Base-by-base conservation (phyloP, 2,329 filamentous ascomycete genomes). In the Xylariomycetidae sp. region DNA sequence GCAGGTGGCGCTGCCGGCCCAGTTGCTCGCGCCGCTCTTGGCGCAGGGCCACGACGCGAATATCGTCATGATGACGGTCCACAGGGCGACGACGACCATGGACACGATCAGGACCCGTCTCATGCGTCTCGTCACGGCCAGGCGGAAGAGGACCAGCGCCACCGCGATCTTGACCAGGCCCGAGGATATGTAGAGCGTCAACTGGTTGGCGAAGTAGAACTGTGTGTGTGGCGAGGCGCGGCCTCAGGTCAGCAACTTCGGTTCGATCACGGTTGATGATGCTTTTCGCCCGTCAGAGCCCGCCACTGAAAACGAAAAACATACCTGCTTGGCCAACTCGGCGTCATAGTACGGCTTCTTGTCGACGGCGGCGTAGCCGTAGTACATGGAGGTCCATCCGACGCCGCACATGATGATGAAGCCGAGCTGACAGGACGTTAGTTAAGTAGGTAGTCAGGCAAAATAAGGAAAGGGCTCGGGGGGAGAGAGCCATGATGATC, bases 81-180 rank as follows among this genome's bases (percentile, higher is more conserved):
- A 57, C 20, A 46, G 33, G 5, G 38, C 44, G 6, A 56, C 51
- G 20, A 55, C 25, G 9, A 44, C 42, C 30, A 54, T 53, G 1
- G 54, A 57, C 3, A 26, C 38, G 28, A 51, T 38, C 14, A 58
- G 37, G 4, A 48, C 20, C 33, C 41, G 34, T 4, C 50, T 50
- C 13, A 55, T 27, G 3, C 39, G 37, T 26, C 36, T 49, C 1
- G 46, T 45, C 12, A 45, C 37, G 8, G 52, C 45, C 2, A 58
- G 45, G 10, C 56, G 54, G 36, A 50, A 51, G 16, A 58, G 50
- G 9, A 58, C 54, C n/a, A 58, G 43, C 3, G 54, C 54, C 9
- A 58, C 54, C 6, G 54, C 56, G 22, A 57, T 29, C 41, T 58
- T 58, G 13, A 57, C 49, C 3, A 58, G 31, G 6, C 56, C 56